A percentile compares a stretch with the other conserved stretches of the same genome.
phyloP scores from a whole-genome alignment of 441 rosid genomes.

The Bruguiera hainesii region DNA sequence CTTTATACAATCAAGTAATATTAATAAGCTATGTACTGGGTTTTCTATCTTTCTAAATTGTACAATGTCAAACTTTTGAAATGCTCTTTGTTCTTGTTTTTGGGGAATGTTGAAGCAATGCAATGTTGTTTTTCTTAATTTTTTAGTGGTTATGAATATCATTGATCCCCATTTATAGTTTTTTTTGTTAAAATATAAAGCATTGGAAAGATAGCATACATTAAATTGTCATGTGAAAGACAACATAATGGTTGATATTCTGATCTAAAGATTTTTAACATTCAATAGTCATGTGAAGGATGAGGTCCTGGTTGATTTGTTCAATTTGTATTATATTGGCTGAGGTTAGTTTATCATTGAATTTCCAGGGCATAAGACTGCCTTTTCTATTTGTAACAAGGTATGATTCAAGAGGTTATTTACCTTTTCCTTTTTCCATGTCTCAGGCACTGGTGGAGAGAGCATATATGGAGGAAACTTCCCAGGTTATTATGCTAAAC shows the following conservation, averaged over 20 bases:
- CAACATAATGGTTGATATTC: not conserved
- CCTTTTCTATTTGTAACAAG: not conserved
- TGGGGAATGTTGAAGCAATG: no score
- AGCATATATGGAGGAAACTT: constrained; percentile 78
- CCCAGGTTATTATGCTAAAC: constrained; percentile 61
- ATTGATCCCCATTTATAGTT: not conserved
- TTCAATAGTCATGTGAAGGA: not conserved
- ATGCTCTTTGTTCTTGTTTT: no score
- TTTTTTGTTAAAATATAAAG: not conserved
- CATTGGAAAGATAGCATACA: not conserved
- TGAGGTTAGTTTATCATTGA: not conserved
- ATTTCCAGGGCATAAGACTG: not conserved
- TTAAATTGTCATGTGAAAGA: not conserved
- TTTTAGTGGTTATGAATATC: not conserved
- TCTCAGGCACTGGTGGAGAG: constrained; percentile 85
- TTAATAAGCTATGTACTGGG: not conserved
- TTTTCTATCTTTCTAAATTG: no score
- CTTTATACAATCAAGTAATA: constrained; percentile 1
- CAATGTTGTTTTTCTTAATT: not conserved
- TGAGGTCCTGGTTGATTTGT: not conserved
- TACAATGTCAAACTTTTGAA: no score
- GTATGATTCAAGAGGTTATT: not conserved
- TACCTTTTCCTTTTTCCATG: constrained; percentile 15
- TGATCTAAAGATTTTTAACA: no score
- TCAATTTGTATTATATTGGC: not conserved